Conservation (phyloP, 768 basidiomycete species). For the Suillus cothurnatus region DNA sequence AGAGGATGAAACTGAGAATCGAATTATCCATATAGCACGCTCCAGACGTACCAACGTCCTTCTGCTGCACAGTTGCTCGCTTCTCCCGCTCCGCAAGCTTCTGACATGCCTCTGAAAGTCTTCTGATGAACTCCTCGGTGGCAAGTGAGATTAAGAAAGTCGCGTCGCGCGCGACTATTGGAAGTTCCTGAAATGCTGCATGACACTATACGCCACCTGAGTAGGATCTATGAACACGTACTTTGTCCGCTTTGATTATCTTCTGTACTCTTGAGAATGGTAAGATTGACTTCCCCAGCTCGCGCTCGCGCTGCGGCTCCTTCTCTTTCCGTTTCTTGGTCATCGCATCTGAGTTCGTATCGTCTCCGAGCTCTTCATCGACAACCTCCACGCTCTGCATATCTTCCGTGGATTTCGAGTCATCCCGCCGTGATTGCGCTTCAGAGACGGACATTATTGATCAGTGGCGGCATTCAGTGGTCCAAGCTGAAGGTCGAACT, state of each 20-base stretch:
- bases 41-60: constrained; percentile 67
- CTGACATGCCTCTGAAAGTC: constrained; percentile 71
- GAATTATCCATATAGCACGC: neutral
- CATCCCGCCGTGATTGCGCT: neutral
- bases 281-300: constrained; percentile 69
- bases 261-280: constrained; percentile 80
- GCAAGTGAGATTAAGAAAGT: constrained; percentile 79
- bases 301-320: constrained; percentile 33
- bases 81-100: constrained; percentile 70
- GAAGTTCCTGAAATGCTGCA: constrained; percentile 58
- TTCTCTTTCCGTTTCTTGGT: constrained; percentile 22
- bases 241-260: constrained; percentile 88
- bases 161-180: constrained; percentile 76
- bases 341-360: neutral
- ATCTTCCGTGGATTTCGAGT: neutral
- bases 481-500: neutral
- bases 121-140: constrained; percentile 86
- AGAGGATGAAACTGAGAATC: constrained; percentile 5
- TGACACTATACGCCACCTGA: constrained; percentile 75
- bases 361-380: neutral
- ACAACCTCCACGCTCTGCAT: neutral
- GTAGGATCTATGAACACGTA: constrained; percentile 50
- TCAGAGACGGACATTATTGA: neutral
- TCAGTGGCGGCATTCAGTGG: neutral
- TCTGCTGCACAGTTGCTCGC: constrained; percentile 73